Conservation (phyloP, 345 rosid species). For the Euphorbia lathyris region DNA sequence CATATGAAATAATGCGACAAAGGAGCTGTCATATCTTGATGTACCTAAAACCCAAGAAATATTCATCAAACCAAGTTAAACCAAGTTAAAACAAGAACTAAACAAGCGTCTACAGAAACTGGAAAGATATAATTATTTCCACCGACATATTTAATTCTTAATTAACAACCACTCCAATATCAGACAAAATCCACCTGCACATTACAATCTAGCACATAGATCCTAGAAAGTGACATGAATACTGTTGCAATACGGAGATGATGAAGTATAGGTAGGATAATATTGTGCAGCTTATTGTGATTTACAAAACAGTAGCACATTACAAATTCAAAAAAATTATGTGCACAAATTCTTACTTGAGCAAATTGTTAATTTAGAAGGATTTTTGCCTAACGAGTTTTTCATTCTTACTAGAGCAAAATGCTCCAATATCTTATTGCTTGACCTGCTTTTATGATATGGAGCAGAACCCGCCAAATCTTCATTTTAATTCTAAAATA, state of each 20-base stretch:
- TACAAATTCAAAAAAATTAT: background rate
- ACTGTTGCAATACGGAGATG: background rate
- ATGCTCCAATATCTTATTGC: background rate
- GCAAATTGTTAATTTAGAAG: background rate
- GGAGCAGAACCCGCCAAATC: background rate
- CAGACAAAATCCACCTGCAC: background rate
- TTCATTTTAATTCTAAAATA: no score
- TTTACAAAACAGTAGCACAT: no score
- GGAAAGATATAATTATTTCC: background rate
- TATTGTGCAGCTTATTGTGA: no score
- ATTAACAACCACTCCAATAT: background rate
- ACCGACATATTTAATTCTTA: background rate
- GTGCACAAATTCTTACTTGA: no score
- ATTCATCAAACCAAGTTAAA: background rate
- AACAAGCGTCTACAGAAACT: background rate
- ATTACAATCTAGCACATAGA: background rate
- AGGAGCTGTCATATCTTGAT: slow-evolving; percentile 80
- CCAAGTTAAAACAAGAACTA: background rate
- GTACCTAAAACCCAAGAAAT: slow-evolving; percentile 54
- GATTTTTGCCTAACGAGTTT: background rate
- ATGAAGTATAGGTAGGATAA: background rate
- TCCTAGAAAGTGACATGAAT: background rate
- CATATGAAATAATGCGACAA: slow-evolving; percentile 82
- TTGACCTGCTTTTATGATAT: background rate
- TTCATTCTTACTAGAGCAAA: background rate